phyloP scores from a whole-genome alignment of 192 early-diverging fungal species.

The Neocallimastix lanati region DNA sequence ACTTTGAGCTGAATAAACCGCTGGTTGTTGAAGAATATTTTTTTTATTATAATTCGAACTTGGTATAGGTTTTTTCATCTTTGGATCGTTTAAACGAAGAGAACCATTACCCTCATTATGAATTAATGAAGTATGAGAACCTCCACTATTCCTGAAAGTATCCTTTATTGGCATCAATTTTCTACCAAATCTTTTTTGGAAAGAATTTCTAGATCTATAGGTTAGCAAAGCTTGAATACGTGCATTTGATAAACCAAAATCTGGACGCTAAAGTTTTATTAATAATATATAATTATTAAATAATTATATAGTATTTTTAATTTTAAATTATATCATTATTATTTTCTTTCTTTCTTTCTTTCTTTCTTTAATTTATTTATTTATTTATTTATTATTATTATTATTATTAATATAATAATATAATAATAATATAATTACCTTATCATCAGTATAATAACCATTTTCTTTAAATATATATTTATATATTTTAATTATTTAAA shows the following conservation, averaged over 20 bases:
- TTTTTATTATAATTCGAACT: not conserved
- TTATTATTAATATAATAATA: too few relatives aligned
- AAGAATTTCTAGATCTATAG: conserved; percentile 90
- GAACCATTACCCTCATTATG: not conserved
- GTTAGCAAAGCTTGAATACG: conserved; percentile 94
- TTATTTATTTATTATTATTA: too few relatives aligned
- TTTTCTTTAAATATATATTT: too few relatives aligned
- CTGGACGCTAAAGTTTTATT: conserved; percentile 38
- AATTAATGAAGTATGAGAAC: not conserved
- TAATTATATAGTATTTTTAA: too few relatives aligned
- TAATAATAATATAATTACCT: too few relatives aligned
- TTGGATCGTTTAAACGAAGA: not conserved
- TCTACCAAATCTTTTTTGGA: conserved; percentile 86
- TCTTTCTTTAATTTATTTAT: too few relatives aligned
- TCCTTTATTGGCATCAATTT: conserved; percentile 31
- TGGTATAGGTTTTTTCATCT: not conserved
- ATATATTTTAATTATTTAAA: too few relatives aligned
- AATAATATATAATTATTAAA: too few relatives aligned
- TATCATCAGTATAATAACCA: too few relatives aligned
- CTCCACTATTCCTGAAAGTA: not conserved
- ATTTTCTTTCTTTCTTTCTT: too few relatives aligned
- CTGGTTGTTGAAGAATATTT: not conserved
- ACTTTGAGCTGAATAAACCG: too few relatives aligned
- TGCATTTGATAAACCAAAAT: conserved; percentile 68
- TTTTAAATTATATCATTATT: too few relatives aligned